phyloP scores from a whole-genome alignment of 192 early-diverging fungal species.

The Mortierella antarctica region DNA sequence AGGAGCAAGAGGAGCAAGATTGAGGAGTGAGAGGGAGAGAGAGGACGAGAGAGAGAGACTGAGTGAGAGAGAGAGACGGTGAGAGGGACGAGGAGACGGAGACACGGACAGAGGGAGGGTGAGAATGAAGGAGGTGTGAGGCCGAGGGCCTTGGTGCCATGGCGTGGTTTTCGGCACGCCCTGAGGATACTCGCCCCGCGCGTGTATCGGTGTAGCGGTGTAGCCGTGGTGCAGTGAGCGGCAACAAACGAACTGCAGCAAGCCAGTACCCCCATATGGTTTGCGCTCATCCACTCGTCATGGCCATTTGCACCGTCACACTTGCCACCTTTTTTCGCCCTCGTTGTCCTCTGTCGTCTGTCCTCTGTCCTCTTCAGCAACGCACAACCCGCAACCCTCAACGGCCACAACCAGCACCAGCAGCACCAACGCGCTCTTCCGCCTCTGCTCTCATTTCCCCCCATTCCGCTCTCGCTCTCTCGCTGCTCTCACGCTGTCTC shows the following conservation, averaged over 20 bases:
- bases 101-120: neutral
- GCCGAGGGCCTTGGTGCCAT: no score
- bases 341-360: slow-evolving; percentile 1
- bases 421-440: neutral
- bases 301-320: neutral
- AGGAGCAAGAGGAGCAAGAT: neutral
- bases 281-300: no score
- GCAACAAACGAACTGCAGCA: no score
- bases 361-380: neutral
- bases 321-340: neutral
- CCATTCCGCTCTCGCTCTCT: neutral
- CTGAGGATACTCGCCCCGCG: no score
- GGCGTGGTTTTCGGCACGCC: no score
- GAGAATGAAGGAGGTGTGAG: neutral
- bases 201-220: no score
- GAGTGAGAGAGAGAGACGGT: neutral
- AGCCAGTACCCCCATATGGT: no score
- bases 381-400: neutral
- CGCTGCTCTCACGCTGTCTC: neutral
- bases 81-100: neutral
- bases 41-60: neutral
- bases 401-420: neutral
- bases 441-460: neutral
- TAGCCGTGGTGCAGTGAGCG: no score
- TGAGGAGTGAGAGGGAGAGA: neutral